Conservation (phyloP, 2,329 filamentous ascomycete species). For the Paracoccidioides lutzii region DNA sequence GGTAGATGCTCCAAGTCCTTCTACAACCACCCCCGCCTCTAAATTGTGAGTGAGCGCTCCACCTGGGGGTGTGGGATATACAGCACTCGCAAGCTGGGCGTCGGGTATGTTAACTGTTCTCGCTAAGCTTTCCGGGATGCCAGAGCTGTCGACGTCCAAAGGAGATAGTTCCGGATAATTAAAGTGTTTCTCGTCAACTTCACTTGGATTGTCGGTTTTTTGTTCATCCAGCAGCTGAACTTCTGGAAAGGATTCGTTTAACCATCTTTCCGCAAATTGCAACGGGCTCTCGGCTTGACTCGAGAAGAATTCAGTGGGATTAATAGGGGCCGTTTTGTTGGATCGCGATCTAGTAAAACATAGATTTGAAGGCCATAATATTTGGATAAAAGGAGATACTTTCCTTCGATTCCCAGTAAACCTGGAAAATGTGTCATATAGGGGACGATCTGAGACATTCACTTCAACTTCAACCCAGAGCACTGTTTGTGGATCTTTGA, state of each 20-base stretch:
- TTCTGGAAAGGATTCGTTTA: constrained; percentile 17
- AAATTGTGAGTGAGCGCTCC: constrained; percentile 1
- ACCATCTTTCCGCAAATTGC: constrained; percentile 32
- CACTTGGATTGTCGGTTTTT: constrained; percentile 2
- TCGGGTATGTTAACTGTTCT: constrained; percentile 28
- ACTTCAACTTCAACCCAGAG: constrained; percentile 32
- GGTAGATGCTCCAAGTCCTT: constrained; percentile 10
- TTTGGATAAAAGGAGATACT: constrained; percentile 25
- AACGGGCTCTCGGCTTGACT: constrained; percentile 25
- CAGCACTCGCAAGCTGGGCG: constrained; percentile 29
- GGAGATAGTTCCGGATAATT: constrained; percentile 18
- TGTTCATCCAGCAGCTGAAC: constrained; percentile 7
- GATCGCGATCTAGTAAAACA: constrained; percentile 28
- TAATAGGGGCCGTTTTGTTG: constrained; percentile 8
- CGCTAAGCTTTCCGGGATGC: constrained; percentile 27
- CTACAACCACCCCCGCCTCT: neutral
- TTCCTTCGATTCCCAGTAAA: constrained; percentile 17
- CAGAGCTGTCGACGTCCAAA: constrained; percentile 16
- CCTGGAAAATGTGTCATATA: neutral
- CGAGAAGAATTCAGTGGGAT: constrained; percentile 11
- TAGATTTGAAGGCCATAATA: constrained; percentile 33
- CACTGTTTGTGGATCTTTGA: constrained; percentile 20
- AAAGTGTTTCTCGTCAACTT: constrained; percentile 13
- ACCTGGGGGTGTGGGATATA: constrained; percentile 42
- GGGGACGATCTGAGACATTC: neutral